These are phyloP conservation scores for Tephrocybe sp. DNA, from an alignment of 768 basidiomycete genomes.

Conservation along the genomic window DNA sequence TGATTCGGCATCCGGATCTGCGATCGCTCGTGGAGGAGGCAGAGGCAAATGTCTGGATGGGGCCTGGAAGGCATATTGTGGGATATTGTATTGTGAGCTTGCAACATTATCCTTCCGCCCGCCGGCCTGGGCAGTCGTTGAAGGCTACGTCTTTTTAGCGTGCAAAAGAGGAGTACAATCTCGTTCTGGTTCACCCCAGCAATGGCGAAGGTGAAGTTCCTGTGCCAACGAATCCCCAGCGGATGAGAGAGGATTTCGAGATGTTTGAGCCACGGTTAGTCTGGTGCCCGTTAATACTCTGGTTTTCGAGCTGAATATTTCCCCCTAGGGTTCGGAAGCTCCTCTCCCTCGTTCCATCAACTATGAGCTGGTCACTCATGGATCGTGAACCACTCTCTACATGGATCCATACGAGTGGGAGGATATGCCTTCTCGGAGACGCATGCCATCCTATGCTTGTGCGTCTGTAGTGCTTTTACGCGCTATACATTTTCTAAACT, in stretches of 20 bases:
- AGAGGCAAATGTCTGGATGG: conserved; percentile 62
- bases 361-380: conserved; percentile 46
- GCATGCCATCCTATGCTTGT: conserved; percentile 60
- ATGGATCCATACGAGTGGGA: conserved; percentile 45
- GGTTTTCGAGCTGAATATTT: background rate
- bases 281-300: background rate
- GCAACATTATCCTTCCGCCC: too few relatives aligned
- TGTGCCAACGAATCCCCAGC: conserved; percentile 40
- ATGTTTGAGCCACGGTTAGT: conserved; percentile 48
- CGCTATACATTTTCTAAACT: too few relatives aligned
- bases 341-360: conserved; percentile 39
- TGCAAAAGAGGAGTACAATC: conserved; percentile 38
- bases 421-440: conserved; percentile 48
- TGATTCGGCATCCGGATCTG: conserved; percentile 52
- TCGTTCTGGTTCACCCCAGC: conserved; percentile 43
- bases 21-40: conserved; percentile 44
- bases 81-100: conserved; percentile 34
- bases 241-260: conserved; percentile 44
- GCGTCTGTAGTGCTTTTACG: conserved; percentile 18
- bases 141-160: conserved; percentile 18
- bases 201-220: conserved; percentile 35
- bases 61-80: conserved; percentile 37
- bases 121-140: too few relatives aligned
- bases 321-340: conserved; percentile 40
- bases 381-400: conserved; percentile 44